phyloP scores from a whole-genome alignment of 164 flowering plant species.

The Annona squamosa region DNA sequence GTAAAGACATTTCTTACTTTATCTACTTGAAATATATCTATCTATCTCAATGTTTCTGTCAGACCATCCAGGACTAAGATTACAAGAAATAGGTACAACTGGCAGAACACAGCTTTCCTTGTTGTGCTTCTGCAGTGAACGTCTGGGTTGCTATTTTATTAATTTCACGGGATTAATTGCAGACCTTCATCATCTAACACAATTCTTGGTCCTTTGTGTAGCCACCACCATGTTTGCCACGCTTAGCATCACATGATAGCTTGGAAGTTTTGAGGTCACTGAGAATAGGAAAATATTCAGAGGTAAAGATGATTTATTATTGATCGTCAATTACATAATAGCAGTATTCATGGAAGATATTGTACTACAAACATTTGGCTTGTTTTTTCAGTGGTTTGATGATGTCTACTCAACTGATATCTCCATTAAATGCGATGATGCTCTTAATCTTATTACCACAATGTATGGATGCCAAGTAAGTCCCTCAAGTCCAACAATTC shows the following conservation, averaged over 20 bases:
- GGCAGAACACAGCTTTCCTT: background rate
- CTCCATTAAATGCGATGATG: constrained; percentile 70
- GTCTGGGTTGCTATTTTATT: too few species aligned
- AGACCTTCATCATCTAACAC: background rate
- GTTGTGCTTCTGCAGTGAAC: too few species aligned
- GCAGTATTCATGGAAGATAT: background rate
- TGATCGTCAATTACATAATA: background rate
- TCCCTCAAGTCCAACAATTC: background rate
- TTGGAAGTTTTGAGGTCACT: constrained; percentile 40
- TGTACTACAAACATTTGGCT: background rate
- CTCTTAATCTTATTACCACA: constrained; percentile 47
- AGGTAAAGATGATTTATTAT: constrained; percentile 31
- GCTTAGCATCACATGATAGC: constrained; percentile 38
- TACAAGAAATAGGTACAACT: too few species aligned
- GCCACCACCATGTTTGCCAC: constrained; percentile 80
- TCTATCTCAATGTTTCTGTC: too few species aligned
- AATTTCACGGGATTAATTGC: too few species aligned
- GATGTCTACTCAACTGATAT: constrained; percentile 81
- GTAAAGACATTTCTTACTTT: too few species aligned
- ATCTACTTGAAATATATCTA: too few species aligned
- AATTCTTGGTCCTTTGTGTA: constrained; percentile 22
- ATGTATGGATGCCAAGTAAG: constrained; percentile 72
- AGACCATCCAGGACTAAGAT: too few species aligned
- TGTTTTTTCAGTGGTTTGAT: constrained; percentile 79
- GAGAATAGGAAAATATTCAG: constrained; percentile 79